Evolutionary conservation across 225 moss, liverwort and hornwort species (phyloP).

Genomic region (Physcomitrium patens): DNA sequence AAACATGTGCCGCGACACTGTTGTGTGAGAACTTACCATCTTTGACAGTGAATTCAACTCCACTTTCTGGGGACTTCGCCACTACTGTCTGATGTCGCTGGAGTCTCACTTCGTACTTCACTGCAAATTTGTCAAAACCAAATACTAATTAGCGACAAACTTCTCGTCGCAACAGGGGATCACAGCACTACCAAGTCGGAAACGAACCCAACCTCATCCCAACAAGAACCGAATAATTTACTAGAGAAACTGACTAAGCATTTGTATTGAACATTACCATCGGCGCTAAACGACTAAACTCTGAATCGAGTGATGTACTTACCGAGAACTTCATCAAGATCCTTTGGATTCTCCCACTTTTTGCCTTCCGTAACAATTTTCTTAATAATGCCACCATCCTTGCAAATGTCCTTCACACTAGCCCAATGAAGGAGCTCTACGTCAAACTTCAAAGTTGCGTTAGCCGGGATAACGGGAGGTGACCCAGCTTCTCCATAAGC

Average conservation of each 20-base stretch:
- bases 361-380: constrained; percentile 76
- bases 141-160: neutral
- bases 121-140: constrained; percentile 44
- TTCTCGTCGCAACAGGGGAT: no score
- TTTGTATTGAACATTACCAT: no score
- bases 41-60: constrained; percentile 74
- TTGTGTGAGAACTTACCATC: constrained; percentile 54
- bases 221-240: no score
- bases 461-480: constrained; percentile 77
- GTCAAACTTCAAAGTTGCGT: constrained; percentile 91
- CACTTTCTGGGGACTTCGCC: constrained; percentile 64
- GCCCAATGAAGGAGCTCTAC: constrained; percentile 94
- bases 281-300: no score
- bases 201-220: no score
- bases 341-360: constrained; percentile 90
- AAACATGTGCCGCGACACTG: neutral
- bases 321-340: constrained; percentile 84
- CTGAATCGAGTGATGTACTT: constrained; percentile 2
- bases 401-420: constrained; percentile 94
- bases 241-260: no score
- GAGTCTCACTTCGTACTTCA: constrained; percentile 72
- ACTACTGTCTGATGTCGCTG: constrained; percentile 54
- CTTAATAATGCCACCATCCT: constrained; percentile 95
- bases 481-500: constrained; percentile 89
- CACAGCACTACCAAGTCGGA: no score